phyloP scores from a whole-genome alignment of 176 grass and related monocot species.

The Zoysia japonica region DNA sequence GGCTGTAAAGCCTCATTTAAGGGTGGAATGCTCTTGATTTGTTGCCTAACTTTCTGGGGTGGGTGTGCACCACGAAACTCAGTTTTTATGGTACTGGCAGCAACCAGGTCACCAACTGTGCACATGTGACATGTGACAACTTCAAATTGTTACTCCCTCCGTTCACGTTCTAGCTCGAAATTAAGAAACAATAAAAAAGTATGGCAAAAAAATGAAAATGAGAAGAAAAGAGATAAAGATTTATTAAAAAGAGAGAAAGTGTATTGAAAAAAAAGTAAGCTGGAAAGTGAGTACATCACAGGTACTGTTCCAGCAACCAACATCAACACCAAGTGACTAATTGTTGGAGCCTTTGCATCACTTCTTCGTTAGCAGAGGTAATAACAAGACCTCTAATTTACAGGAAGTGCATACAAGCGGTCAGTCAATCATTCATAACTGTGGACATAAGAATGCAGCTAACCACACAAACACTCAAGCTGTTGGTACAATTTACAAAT shows the following conservation, averaged over 20 bases:
- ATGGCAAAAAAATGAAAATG: too few species aligned
- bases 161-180: too few species aligned
- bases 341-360: neutral
- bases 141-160: neutral
- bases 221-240: too few species aligned
- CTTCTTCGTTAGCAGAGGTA: neutral
- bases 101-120: neutral
- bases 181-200: too few species aligned
- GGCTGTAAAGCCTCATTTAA: neutral
- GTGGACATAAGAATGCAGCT: slow-evolving; percentile 43
- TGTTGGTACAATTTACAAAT: slow-evolving; percentile 53
- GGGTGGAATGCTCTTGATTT: neutral
- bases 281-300: too few species aligned
- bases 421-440: slow-evolving; percentile 31
- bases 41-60: neutral
- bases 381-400: slow-evolving; percentile 40
- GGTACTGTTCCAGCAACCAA: too few species aligned
- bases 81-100: neutral
- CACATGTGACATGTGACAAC: neutral
- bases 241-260: too few species aligned
- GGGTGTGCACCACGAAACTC: neutral
- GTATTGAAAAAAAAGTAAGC: too few species aligned
- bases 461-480: slow-evolving; percentile 33
- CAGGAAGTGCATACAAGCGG: slow-evolving; percentile 46
- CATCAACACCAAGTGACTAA: neutral